Percentiles rank a stretch among this genome's conserved stretches.
These are phyloP conservation scores for Gossypium raimondii DNA, from an alignment of 345 rosid species.

Conservation along the genomic window DNA sequence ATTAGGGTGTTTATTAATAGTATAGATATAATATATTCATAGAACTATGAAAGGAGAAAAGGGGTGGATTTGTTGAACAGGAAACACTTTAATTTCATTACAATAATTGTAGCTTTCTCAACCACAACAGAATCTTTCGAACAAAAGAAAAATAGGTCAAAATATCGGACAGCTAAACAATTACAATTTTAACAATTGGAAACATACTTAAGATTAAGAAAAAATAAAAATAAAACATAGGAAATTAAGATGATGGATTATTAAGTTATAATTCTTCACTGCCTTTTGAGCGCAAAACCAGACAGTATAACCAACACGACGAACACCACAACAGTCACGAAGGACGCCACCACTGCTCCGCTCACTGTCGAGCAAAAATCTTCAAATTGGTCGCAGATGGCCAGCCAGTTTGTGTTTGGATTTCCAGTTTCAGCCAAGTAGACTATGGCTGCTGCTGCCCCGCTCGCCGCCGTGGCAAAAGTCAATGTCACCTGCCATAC, in stretches of 20 bases:
- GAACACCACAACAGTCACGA: slow-evolving; percentile 41
- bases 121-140: neutral
- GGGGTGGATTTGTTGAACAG: slow-evolving; percentile 2
- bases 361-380: slow-evolving; percentile 74
- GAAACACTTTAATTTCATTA: neutral
- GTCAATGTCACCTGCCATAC: slow-evolving; percentile 52
- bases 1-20: too few species aligned
- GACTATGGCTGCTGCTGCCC: slow-evolving; percentile 66
- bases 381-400: slow-evolving; percentile 75
- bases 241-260: neutral
- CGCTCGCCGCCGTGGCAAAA: slow-evolving; percentile 52
- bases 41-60: neutral
- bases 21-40: too few species aligned
- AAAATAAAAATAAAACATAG: neutral
- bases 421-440: slow-evolving; percentile 89
- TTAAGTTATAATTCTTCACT: neutral
- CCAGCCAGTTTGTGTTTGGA: slow-evolving; percentile 71
- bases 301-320: slow-evolving; percentile 51
- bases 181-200: neutral
- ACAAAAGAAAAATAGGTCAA: too few species aligned
- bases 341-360: slow-evolving; percentile 82
- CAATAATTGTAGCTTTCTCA: neutral
- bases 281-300: slow-evolving; percentile 55
- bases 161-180: neutral
- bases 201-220: neutral